phyloP scores from a whole-genome alignment of 2,329 filamentous ascomycete species.

The Aspergillus phoenicis region DNA sequence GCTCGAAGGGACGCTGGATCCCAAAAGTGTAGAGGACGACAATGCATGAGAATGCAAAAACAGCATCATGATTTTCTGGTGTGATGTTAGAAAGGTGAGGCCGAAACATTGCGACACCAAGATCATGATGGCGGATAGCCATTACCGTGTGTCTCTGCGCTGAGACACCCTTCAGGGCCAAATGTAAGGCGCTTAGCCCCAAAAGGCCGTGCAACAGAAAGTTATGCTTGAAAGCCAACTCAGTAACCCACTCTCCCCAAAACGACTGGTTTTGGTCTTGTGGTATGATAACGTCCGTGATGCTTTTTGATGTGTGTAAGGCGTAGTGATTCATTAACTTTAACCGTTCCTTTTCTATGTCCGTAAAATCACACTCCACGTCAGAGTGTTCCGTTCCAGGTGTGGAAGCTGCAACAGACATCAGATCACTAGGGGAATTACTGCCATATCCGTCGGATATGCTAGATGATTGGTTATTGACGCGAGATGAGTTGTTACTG shows the following conservation, averaged over 20 bases:
- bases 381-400: not conserved
- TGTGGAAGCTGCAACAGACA: not conserved
- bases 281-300: not conserved
- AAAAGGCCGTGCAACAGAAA: not conserved
- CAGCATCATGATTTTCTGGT: not conserved
- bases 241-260: not conserved
- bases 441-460: not conserved
- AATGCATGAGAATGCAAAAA: not conserved
- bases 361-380: not conserved
- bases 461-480: not conserved
- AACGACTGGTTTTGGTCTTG: not conserved
- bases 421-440: not conserved
- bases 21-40: not conserved
- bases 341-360: not conserved
- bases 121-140: not conserved
- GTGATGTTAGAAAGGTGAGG: not conserved
- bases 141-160: not conserved
- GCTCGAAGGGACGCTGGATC: not conserved
- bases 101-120: not conserved
- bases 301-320: not conserved
- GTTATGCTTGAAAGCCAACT: not conserved
- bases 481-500: not conserved
- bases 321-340: conserved; percentile 1
- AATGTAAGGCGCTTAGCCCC: not conserved
- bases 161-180: not conserved